Conservation (phyloP, 2,329 filamentous ascomycete species). For the Simplicillium aogashimaense region DNA sequence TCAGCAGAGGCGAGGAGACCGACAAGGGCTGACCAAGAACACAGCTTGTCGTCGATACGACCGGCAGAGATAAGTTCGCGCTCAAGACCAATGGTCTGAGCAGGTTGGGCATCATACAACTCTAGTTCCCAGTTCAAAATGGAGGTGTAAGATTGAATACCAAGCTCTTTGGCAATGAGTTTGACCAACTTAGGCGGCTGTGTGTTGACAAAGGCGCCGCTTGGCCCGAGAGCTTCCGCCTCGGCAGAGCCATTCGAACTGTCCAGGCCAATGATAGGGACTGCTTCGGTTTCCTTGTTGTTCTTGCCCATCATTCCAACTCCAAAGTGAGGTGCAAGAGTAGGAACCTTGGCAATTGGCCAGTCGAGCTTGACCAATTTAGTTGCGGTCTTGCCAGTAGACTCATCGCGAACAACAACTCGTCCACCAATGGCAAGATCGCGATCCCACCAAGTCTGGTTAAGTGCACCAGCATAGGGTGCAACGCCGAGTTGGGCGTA, state of each 20-base stretch:
- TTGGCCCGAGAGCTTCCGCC: conserved; percentile 42
- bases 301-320: conserved; percentile 55
- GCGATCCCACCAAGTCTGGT: conserved; percentile 92
- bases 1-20: conserved; percentile 63
- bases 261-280: conserved; percentile 87
- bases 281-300: conserved; percentile 88
- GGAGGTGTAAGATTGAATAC: conserved; percentile 55
- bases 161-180: conserved; percentile 70
- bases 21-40: conserved; percentile 84
- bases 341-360: conserved; percentile 89
- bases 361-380: conserved; percentile 87
- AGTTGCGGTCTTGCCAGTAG: conserved; percentile 64
- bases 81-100: conserved; percentile 72
- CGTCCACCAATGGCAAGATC: conserved; percentile 86
- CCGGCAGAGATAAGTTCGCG: conserved; percentile 93
- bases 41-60: conserved; percentile 95
- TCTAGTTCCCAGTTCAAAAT: conserved; percentile 98
- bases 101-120: conserved; percentile 83
- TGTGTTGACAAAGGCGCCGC: conserved; percentile 65
- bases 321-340: conserved; percentile 89
- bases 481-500: conserved; percentile 86
- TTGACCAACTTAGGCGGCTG: conserved; percentile 81
- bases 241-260: conserved; percentile 42
- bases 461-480: conserved; percentile 81
- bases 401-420: conserved; percentile 68